phyloP scores from a whole-genome alignment of 352 stramenopile genomes.

The Phytophthora citrophthora region DNA sequence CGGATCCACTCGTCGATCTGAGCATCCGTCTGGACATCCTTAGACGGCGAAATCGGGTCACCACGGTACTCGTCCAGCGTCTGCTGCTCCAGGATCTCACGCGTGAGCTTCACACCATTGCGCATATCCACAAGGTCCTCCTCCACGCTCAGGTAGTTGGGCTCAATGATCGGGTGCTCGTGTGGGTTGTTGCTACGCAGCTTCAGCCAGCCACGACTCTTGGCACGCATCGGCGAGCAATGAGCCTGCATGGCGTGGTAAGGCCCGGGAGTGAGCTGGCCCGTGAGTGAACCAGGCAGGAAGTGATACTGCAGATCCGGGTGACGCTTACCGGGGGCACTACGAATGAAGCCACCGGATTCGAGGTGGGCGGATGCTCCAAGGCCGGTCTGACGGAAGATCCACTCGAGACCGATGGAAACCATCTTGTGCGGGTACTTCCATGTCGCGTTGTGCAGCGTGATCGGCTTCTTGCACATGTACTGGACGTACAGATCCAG shows the following conservation, averaged over 20 bases:
- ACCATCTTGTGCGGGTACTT: slow-evolving; percentile 91
- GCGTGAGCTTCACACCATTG: slow-evolving; percentile 74
- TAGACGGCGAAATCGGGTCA: slow-evolving; percentile 76
- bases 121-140: slow-evolving; percentile 85
- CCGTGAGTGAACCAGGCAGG: slow-evolving; percentile 76
- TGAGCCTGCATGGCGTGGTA: slow-evolving; percentile 89
- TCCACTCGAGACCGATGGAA: slow-evolving; percentile 86
- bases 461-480: slow-evolving; percentile 89
- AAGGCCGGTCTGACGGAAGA: slow-evolving; percentile 71
- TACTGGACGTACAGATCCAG: slow-evolving; percentile 91
- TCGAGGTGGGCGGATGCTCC: slow-evolving; percentile 85
- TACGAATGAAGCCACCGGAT: slow-evolving; percentile 77
- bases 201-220: slow-evolving; percentile 83
- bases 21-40: slow-evolving; percentile 63
- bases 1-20: slow-evolving; percentile 89
- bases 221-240: slow-evolving; percentile 89
- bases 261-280: slow-evolving; percentile 36
- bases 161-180: slow-evolving; percentile 84
- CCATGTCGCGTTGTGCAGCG: slow-evolving; percentile 90
- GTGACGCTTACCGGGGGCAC: slow-evolving; percentile 75
- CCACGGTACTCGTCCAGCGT: slow-evolving; percentile 86
- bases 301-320: slow-evolving; percentile 92
- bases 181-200: slow-evolving; percentile 78
- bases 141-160: slow-evolving; percentile 88
- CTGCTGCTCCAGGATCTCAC: slow-evolving; percentile 90